Percentiles rank a stretch among this genome's conserved stretches.
These are phyloP conservation scores for Zoysia matrella DNA, from an alignment of 202 grass and related monocot species.

Conservation along the genomic window DNA sequence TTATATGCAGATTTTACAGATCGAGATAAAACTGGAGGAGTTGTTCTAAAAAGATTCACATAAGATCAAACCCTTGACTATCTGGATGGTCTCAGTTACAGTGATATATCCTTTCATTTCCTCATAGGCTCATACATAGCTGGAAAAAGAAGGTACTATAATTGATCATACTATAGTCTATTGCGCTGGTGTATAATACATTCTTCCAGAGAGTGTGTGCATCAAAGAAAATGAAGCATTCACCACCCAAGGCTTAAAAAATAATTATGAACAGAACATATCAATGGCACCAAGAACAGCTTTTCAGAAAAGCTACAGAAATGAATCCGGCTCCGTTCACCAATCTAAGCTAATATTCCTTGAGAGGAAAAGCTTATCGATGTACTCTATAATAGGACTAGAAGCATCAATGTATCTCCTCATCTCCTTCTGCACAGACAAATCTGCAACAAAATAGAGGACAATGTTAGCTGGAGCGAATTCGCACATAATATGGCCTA, in stretches of 20 bases:
- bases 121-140: neutral
- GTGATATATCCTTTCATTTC: slow-evolving; percentile 14
- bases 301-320: slow-evolving; percentile 35
- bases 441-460: slow-evolving; percentile 57
- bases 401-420: slow-evolving; percentile 87
- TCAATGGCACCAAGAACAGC: slow-evolving; percentile 39
- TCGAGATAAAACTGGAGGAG: too few species aligned
- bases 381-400: slow-evolving; percentile 85
- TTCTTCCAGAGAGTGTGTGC: slow-evolving; percentile 29
- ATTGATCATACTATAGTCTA: slow-evolving; percentile 39
- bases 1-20: too few species aligned
- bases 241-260: slow-evolving; percentile 46
- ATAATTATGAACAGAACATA: slow-evolving; percentile 39
- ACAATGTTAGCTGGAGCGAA: neutral
- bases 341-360: slow-evolving; percentile 90
- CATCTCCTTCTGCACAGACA: slow-evolving; percentile 85
- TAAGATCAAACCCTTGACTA: too few species aligned
- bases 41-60: too few species aligned
- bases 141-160: neutral
- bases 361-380: slow-evolving; percentile 86
- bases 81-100: too few species aligned
- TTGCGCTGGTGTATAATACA: slow-evolving; percentile 35
- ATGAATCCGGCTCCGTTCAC: slow-evolving; percentile 58
- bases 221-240: slow-evolving; percentile 25
- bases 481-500: neutral